Evolutionary conservation across 257 asterid species (phyloP).

Genomic region (Eustoma russellianum): DNA sequence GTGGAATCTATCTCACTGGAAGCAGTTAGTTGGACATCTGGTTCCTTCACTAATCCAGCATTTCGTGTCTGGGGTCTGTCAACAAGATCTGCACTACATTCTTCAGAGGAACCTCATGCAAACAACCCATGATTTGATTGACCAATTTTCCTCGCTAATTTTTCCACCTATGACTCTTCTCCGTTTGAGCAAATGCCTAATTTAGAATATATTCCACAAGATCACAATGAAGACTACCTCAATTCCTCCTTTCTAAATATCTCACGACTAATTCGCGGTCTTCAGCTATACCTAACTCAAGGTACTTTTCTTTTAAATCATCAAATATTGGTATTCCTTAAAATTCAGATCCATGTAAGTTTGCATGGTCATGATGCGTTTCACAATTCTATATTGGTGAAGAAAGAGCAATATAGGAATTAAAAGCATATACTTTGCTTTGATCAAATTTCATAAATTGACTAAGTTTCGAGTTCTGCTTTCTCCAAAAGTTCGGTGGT

Average conservation of each 20-base stretch:
- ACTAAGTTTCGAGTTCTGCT: slow-evolving; percentile 11
- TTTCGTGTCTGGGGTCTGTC: slow-evolving; percentile 18
- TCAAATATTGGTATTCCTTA: slow-evolving; percentile 13
- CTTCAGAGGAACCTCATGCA: slow-evolving; percentile 14
- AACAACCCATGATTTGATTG: slow-evolving; percentile 10
- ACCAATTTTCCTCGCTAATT: too few species aligned
- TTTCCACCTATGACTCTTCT: background rate
- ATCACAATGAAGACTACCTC: slow-evolving; percentile 7
- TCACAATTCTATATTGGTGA: slow-evolving; percentile 19
- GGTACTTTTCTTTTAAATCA: slow-evolving; percentile 11
- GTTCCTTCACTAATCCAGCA: too few species aligned
- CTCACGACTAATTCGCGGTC: too few species aligned
- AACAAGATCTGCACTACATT: slow-evolving; percentile 18
- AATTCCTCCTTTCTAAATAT: slow-evolving; percentile 12
- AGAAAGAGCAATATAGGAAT: slow-evolving; percentile 10
- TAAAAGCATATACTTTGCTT: slow-evolving; percentile 2
- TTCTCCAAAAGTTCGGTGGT: slow-evolving; percentile 10
- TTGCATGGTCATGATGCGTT: slow-evolving; percentile 13
- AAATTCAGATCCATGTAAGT: slow-evolving; percentile 15
- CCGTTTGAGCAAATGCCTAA: slow-evolving; percentile 9
- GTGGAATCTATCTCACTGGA: slow-evolving; percentile 17
- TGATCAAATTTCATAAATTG: slow-evolving; percentile 12
- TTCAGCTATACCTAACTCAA: too few species aligned
- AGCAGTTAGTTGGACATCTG: slow-evolving; percentile 19
- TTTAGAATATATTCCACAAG: background rate